phyloP scores from a whole-genome alignment of 2,329 filamentous ascomycete genomes.

The Tolypocladium tropicale region DNA sequence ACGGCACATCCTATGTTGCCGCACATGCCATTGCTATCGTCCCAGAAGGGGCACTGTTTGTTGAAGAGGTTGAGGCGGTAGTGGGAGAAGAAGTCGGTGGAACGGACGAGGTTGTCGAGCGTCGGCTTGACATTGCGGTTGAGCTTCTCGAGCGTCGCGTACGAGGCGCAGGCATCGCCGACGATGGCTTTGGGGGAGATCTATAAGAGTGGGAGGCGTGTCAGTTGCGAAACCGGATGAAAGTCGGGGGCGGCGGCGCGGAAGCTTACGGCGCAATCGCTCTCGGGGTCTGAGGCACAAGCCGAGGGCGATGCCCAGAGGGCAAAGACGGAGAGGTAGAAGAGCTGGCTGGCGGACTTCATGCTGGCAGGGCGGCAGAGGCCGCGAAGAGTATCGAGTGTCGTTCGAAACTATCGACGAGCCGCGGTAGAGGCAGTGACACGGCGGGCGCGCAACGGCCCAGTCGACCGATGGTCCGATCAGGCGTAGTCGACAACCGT shows the following conservation, averaged over 20 bases:
- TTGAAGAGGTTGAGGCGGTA: constrained; percentile 93
- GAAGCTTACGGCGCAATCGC: constrained; percentile 43
- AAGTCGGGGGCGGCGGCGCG: constrained; percentile 3
- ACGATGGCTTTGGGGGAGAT: constrained; percentile 84
- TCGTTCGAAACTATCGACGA: too few species aligned
- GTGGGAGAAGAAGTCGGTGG: constrained; percentile 96
- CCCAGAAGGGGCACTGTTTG: constrained; percentile 93
- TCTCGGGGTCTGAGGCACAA: constrained; percentile 30
- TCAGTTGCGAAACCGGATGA: neutral
- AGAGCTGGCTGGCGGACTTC: constrained; percentile 42
- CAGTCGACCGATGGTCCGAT: neutral
- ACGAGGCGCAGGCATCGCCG: constrained; percentile 89
- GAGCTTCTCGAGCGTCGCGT: constrained; percentile 75
- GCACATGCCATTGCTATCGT: constrained; percentile 85
- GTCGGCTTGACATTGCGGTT: constrained; percentile 69
- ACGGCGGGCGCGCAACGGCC: neutral
- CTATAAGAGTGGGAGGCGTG: constrained; percentile 32
- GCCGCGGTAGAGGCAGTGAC: neutral
- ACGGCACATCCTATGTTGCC: constrained; percentile 96
- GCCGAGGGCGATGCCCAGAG: constrained; percentile 39
- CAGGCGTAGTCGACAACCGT: neutral
- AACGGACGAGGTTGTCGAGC: constrained; percentile 69
- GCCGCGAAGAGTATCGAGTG: too few species aligned
- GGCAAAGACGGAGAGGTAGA: constrained; percentile 46
- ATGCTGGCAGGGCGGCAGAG: too few species aligned